Base-by-base conservation (phyloP, 345 rosid genomes). In the Cardamine occulta region DNA sequence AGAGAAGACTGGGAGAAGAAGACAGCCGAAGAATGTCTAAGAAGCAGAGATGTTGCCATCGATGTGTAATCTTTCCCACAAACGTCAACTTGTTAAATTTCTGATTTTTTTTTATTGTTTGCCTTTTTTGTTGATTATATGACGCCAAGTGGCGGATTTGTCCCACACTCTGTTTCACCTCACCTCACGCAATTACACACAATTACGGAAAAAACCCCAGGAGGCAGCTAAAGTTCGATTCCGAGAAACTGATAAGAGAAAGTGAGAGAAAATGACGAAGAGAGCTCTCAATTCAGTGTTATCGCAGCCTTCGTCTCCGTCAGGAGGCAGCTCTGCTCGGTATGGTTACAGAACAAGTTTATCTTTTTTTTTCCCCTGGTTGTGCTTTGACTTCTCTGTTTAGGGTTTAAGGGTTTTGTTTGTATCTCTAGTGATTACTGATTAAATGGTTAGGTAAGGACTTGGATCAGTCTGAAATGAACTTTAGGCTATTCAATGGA, bases 1-100 rank as follows among this genome's bases (percentile, higher is more conserved):
- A 51, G 7, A 11, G 74, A 73, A 42, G 53, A 53, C 9, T 66
- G 45, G 40, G 59, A 37, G 65, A 31, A 78, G 49, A 29, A 76
- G 47, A 58, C 37, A 68, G 63, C 47, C 24, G 85, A 57, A 1
- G 77, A 58, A 66, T 68, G 66, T 75, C 82, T 82, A 32, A 80
- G 81, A 68, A 80, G 12, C 69, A 81, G 66, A 73, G 77, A 71
- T 76, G 73, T 74, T 80, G 90, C 86, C 91, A 83, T 89, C 49
- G 68, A 68, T 68, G 45, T 44, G 44, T 62, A 37, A 21, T 23
- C 34, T 58, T 47, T 26, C 10, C 34, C 53, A 60, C 44, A 64
- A 5, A 21, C 28, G 58, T 55, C 26, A 12, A 31, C 31, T 44
- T 9, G 31, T 45, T 42, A 51, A 53, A 28, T 59, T 31, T 63